Percentiles rank a stretch among this genome's conserved stretches.
Evolutionary conservation across 495 filamentous ascomycete genomes (phyloP).

Genomic region (Hypoxylon fragiforme): DNA sequence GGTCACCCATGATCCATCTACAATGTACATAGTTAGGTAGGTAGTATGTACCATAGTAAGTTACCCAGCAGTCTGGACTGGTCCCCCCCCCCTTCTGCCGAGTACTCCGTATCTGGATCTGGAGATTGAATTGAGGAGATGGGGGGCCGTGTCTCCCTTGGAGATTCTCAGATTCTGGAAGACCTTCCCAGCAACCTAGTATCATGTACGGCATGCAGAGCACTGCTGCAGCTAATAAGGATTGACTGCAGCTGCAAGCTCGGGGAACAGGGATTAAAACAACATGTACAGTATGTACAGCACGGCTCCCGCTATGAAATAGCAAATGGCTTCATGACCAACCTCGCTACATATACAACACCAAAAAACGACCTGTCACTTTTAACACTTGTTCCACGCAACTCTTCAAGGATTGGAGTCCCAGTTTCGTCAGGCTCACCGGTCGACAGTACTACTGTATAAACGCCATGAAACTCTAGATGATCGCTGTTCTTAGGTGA

Average conservation of each 20-base stretch:
- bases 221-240: slow-evolving; percentile 35
- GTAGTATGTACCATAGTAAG: too few relatives aligned
- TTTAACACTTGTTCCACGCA: slow-evolving; percentile 14
- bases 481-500: slow-evolving; percentile 29
- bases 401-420: slow-evolving; percentile 7
- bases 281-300: too few relatives aligned
- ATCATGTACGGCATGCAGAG: slow-evolving; percentile 36
- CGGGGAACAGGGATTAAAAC: slow-evolving; percentile 32
- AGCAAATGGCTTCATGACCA: slow-evolving; percentile 29
- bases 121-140: slow-evolving; percentile 29
- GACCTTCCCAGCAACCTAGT: too few relatives aligned
- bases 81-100: slow-evolving; percentile 26
- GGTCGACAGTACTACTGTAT: slow-evolving; percentile 10
- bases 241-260: slow-evolving; percentile 30
- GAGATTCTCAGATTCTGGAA: slow-evolving; percentile 34
- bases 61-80: slow-evolving; percentile 36
- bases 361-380: slow-evolving; percentile 29
- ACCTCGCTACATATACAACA: slow-evolving; percentile 24
- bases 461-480: slow-evolving; percentile 9
- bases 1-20: too few relatives aligned
- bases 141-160: slow-evolving; percentile 29
- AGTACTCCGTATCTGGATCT: slow-evolving; percentile 36
- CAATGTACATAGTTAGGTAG: too few relatives aligned
- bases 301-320: slow-evolving; percentile 7
- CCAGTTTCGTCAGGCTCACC: slow-evolving; percentile 17